phyloP scores from a whole-genome alignment of 805 yeast species.

The Candida odintsovae region DNA sequence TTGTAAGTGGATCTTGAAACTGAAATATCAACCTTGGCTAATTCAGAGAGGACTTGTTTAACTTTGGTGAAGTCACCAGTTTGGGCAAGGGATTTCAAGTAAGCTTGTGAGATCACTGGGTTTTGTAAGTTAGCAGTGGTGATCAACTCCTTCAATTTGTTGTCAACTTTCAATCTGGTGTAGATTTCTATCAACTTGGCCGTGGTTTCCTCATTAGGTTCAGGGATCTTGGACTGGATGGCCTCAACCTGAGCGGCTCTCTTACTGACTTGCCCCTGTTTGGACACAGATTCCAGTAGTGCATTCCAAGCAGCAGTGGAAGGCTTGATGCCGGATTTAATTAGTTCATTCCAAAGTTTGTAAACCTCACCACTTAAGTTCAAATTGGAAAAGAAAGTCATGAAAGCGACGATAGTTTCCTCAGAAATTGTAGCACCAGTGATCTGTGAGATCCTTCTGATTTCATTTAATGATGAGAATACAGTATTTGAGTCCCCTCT shows the following conservation, averaged over 20 bases:
- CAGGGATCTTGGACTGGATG: slow-evolving; percentile 27
- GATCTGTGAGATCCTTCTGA: slow-evolving; percentile 19
- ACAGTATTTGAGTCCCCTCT: slow-evolving; percentile 14
- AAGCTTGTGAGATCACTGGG: slow-evolving; percentile 19
- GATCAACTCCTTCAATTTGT: slow-evolving; percentile 36
- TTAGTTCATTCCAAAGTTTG: slow-evolving; percentile 45
- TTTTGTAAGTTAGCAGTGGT: slow-evolving; percentile 28
- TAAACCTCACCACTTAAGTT: slow-evolving; percentile 33
- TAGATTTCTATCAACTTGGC: slow-evolving; percentile 44
- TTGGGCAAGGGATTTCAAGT: slow-evolving; percentile 17
- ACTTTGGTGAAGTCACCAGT: slow-evolving; percentile 10
- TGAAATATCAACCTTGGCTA: slow-evolving; percentile 25
- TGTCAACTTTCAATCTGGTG: slow-evolving; percentile 37
- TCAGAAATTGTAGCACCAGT: slow-evolving; percentile 33
- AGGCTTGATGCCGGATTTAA: slow-evolving; percentile 34
- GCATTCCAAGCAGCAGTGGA: slow-evolving; percentile 52
- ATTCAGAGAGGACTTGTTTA: slow-evolving; percentile 5
- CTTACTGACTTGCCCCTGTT: slow-evolving; percentile 21
- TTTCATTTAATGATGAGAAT: slow-evolving; percentile 9
- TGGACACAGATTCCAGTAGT: slow-evolving; percentile 42
- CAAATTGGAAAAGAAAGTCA: slow-evolving; percentile 39
- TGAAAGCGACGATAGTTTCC: slow-evolving; percentile 35
- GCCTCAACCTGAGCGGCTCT: slow-evolving; percentile 33
- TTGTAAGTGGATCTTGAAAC: slow-evolving; percentile 50
- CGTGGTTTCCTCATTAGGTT: slow-evolving; percentile 43